phyloP scores from a whole-genome alignment of 2,329 filamentous ascomycete genomes.

The Penicillium sp. region DNA sequence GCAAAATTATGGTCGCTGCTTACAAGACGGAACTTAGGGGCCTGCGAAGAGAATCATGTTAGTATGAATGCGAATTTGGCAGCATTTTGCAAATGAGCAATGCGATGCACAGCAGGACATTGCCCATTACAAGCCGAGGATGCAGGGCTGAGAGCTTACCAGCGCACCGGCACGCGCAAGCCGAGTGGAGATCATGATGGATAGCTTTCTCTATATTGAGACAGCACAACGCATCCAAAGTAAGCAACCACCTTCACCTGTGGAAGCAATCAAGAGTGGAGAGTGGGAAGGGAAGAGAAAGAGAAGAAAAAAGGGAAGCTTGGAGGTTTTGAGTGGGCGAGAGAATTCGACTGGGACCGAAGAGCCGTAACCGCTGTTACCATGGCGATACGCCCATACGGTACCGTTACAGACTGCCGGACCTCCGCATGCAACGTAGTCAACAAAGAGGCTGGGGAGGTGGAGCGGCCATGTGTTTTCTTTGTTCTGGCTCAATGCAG shows the following conservation, averaged over 20 bases:
- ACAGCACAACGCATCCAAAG: slow-evolving; percentile 46
- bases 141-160: slow-evolving; percentile 42
- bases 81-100: slow-evolving; percentile 1
- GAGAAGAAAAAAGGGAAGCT: slow-evolving; percentile 46
- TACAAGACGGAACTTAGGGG: slow-evolving; percentile 52
- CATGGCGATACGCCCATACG: slow-evolving; percentile 36
- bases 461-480: background rate
- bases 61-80: slow-evolving; percentile 19
- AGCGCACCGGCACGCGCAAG: slow-evolving; percentile 53
- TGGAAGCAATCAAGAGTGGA: slow-evolving; percentile 36
- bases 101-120: slow-evolving; percentile 14
- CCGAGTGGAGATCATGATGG: slow-evolving; percentile 53
- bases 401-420: slow-evolving; percentile 16
- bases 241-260: slow-evolving; percentile 43
- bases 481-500: background rate
- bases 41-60: slow-evolving; percentile 37
- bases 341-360: slow-evolving; percentile 42
- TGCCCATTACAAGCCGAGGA: slow-evolving; percentile 13
- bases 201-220: slow-evolving; percentile 44
- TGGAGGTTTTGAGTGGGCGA: slow-evolving; percentile 45
- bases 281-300: slow-evolving; percentile 43
- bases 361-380: slow-evolving; percentile 46
- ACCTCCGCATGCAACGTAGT: slow-evolving; percentile 36
- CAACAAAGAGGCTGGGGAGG: slow-evolving; percentile 26
- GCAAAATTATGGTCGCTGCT: slow-evolving; percentile 29